Conservation (phyloP, 2,329 filamentous ascomycete genomes). For the Aspergillus melleus region DNA sequence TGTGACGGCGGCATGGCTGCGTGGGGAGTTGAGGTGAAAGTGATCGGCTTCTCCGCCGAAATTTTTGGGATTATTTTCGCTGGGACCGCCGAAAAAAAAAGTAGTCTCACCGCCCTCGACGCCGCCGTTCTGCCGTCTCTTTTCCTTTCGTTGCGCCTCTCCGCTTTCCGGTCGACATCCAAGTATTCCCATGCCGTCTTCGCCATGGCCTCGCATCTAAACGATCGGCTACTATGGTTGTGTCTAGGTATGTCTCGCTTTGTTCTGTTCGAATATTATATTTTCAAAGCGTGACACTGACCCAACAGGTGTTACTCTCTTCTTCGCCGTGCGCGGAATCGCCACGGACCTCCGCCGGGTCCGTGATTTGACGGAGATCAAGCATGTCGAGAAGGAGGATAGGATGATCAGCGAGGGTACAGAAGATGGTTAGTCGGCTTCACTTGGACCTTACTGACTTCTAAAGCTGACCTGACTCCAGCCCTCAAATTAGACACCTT, state of each 20-base stretch:
- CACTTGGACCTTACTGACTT: not conserved
- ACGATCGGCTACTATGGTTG: slow-evolving; percentile 41
- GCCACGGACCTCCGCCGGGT: slow-evolving; percentile 52
- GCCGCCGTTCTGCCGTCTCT: slow-evolving; percentile 30
- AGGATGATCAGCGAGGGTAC: slow-evolving; percentile 75
- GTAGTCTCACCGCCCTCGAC: slow-evolving; percentile 34
- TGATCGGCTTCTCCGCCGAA: slow-evolving; percentile 24
- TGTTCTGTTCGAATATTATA: not conserved
- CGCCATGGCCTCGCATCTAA: slow-evolving; percentile 37
- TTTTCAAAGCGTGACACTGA: not conserved
- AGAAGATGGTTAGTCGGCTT: slow-evolving; percentile 56
- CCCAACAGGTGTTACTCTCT: slow-evolving; percentile 37
- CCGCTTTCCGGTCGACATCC: slow-evolving; percentile 6
- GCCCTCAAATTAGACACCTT: slow-evolving; percentile 66
- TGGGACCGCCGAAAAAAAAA: slow-evolving; percentile 25
- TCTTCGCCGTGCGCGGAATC: slow-evolving; percentile 57
- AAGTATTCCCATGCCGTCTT: slow-evolving; percentile 9
- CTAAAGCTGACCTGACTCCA: slow-evolving; percentile 26
- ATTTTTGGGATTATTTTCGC: slow-evolving; percentile 23
- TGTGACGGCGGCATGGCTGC: slow-evolving; percentile 86
- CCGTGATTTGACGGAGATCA: slow-evolving; percentile 58
- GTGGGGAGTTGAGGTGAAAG: slow-evolving; percentile 13
- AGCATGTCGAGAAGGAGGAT: slow-evolving; percentile 63
- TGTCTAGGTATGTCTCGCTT: slow-evolving; percentile 34
- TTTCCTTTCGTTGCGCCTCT: slow-evolving; percentile 21